phyloP scores from a whole-genome alignment of 2,329 filamentous ascomycete species.

The Sporothrix globosa region DNA sequence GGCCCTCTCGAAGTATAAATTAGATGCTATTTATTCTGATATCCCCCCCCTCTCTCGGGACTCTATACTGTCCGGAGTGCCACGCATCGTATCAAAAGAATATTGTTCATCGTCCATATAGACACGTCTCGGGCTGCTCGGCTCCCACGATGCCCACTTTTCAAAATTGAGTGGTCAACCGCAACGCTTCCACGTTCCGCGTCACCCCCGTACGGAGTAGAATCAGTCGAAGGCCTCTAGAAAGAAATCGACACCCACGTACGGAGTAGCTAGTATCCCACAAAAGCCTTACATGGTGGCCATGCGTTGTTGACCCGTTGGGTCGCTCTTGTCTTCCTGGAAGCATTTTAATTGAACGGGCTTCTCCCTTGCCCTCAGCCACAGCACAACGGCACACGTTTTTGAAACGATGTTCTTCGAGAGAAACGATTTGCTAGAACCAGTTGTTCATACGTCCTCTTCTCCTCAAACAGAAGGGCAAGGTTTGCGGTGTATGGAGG shows the following conservation, averaged over 20 bases:
- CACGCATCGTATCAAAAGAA: too few species aligned
- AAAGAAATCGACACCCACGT: background rate
- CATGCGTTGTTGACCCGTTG: background rate
- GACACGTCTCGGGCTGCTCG: conserved; percentile 10
- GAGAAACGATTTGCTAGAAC: background rate
- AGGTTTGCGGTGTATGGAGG: background rate
- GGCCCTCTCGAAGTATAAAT: background rate
- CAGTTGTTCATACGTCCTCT: background rate
- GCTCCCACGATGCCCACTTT: conserved; percentile 19
- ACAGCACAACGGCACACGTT: background rate
- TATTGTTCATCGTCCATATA: too few species aligned
- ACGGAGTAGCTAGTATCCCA: background rate
- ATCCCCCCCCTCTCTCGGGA: too few species aligned
- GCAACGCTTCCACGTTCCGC: background rate
- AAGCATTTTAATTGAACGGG: background rate
- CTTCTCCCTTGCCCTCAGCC: background rate
- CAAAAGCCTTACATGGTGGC: background rate
- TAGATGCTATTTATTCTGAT: background rate
- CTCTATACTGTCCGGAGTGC: background rate
- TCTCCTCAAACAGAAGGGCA: background rate
- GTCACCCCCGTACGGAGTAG: too few species aligned
- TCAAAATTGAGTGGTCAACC: conserved; percentile 19
- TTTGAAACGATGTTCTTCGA: conserved; percentile 9
- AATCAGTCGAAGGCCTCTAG: background rate
- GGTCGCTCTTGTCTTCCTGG: background rate